Conservation (phyloP, 2,329 filamentous ascomycete genomes). For the Fusarium napiforme region DNA sequence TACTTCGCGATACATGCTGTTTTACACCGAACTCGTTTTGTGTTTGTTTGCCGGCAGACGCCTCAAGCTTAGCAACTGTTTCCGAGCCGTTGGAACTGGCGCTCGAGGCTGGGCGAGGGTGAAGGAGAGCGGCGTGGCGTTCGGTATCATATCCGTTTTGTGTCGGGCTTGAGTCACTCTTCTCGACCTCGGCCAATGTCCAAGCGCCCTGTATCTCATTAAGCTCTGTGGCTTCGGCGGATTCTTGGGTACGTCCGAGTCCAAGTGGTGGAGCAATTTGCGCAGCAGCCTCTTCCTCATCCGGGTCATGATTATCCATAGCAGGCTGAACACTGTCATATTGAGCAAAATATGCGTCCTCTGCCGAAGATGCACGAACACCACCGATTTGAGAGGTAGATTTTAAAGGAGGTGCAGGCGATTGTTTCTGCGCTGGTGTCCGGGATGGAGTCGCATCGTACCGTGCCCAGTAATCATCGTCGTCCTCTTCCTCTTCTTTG, state of each 20-base stretch:
- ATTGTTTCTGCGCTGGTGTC: constrained; percentile 71
- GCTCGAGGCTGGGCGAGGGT: constrained; percentile 69
- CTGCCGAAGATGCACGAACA: constrained; percentile 55
- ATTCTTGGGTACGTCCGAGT: constrained; percentile 33
- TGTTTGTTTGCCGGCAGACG: constrained; percentile 65
- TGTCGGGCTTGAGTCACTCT: constrained; percentile 49
- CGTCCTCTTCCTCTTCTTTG: constrained; percentile 71
- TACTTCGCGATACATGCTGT: constrained; percentile 80
- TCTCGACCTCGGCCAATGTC: constrained; percentile 58
- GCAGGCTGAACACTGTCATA: constrained; percentile 84
- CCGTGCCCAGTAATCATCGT: constrained; percentile 83
- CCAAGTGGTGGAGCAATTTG: constrained; percentile 50
- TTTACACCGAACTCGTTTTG: constrained; percentile 78
- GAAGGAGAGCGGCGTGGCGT: constrained; percentile 56
- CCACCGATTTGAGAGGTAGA: constrained; percentile 41
- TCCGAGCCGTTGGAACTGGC: constrained; percentile 65
- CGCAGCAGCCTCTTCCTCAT: constrained; percentile 65
- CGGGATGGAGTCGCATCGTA: constrained; percentile 78
- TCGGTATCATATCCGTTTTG: constrained; percentile 46
- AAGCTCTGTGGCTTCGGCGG: constrained; percentile 34
- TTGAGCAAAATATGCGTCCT: constrained; percentile 79
- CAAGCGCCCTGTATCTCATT: constrained; percentile 51
- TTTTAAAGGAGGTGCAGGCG: constrained; percentile 65
- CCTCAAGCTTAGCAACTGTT: constrained; percentile 71
- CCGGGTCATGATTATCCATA: constrained; percentile 84